Evolutionary conservation across 1,284 basidiomycete species (phyloP).

Genomic region (Boletellus sp.): DNA sequence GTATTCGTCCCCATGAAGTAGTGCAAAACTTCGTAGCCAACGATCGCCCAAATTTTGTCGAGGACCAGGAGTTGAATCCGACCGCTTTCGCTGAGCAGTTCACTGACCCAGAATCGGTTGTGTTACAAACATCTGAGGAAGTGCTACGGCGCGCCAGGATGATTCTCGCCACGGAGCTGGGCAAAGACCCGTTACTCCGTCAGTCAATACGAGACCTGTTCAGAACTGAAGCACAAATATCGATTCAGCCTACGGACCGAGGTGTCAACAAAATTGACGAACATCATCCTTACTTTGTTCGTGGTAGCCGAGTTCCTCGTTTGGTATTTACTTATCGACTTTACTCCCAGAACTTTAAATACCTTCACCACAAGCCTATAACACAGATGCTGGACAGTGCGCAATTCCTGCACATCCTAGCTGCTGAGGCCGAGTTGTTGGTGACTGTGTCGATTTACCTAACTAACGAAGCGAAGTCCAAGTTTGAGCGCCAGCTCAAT

Average conservation of each 20-base stretch:
- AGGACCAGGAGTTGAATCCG: slow-evolving; percentile 76
- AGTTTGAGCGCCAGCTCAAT: slow-evolving; percentile 72
- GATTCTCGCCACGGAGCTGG: slow-evolving; percentile 88
- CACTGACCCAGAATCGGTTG: slow-evolving; percentile 59
- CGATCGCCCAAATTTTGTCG: slow-evolving; percentile 64
- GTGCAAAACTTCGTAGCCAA: slow-evolving; percentile 73
- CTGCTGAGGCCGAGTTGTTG: slow-evolving; percentile 86
- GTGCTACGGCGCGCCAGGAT: slow-evolving; percentile 73
- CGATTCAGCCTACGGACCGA: slow-evolving; percentile 85
- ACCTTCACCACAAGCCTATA: slow-evolving; percentile 81
- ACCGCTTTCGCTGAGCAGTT: slow-evolving; percentile 74
- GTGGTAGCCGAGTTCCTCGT: slow-evolving; percentile 33
- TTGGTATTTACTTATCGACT: slow-evolving; percentile 6
- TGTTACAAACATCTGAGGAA: slow-evolving; percentile 58
- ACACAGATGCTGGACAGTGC: slow-evolving; percentile 67
- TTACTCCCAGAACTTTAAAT: slow-evolving; percentile 86
- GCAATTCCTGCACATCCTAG: slow-evolving; percentile 90
- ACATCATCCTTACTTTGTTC: slow-evolving; percentile 83
- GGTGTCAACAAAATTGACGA: slow-evolving; percentile 91
- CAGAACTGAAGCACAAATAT: slow-evolving; percentile 75
- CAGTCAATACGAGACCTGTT: slow-evolving; percentile 79
- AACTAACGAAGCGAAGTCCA: slow-evolving; percentile 56
- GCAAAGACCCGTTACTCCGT: slow-evolving; percentile 88
- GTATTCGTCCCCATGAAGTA: slow-evolving; percentile 75
- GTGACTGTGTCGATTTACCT: slow-evolving; percentile 77